phyloP scores from a whole-genome alignment of 2,329 filamentous ascomycete species.

The Thermomyces lanuginosus region DNA sequence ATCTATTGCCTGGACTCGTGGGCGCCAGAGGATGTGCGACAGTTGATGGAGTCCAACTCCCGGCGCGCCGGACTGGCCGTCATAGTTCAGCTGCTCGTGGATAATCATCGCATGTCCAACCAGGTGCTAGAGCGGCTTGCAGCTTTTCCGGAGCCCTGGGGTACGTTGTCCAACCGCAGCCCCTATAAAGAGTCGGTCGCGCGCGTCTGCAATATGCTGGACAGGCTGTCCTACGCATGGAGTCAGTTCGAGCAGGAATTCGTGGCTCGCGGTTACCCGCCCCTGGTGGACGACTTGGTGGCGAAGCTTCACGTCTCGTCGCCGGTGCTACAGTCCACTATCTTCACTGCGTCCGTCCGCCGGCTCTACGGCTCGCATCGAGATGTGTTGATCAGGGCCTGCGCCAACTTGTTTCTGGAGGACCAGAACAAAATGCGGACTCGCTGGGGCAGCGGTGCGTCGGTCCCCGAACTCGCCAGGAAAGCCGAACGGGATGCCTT shows the following conservation, averaged over 20 bases:
- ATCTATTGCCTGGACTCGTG: slow-evolving; percentile 43
- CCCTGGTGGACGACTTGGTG: slow-evolving; percentile 41
- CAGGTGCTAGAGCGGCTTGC: slow-evolving; percentile 31
- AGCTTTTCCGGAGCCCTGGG: slow-evolving; percentile 29
- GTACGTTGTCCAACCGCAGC: slow-evolving; percentile 14
- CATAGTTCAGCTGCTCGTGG: slow-evolving; percentile 30
- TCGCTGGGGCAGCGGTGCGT: too few relatives aligned
- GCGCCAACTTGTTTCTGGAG: slow-evolving; percentile 10
- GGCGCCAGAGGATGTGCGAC: slow-evolving; percentile 13
- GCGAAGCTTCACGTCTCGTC: slow-evolving; percentile 35
- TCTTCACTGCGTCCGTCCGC: slow-evolving; percentile 30
- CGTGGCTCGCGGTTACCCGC: slow-evolving; percentile 31
- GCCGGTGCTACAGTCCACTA: slow-evolving; percentile 35
- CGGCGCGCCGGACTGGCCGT: slow-evolving; percentile 22
- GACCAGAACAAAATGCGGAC: too few relatives aligned
- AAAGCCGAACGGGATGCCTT: too few relatives aligned
- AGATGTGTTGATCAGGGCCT: slow-evolving; percentile 6
- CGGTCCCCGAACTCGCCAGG: too few relatives aligned
- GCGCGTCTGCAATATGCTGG: slow-evolving; percentile 32
- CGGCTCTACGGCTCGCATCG: slow-evolving; percentile 9
- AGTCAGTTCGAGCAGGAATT: slow-evolving; percentile 17
- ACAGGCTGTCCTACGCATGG: slow-evolving; percentile 30
- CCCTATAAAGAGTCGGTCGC: slow-evolving; percentile 17
- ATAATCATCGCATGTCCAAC: slow-evolving; percentile 28
- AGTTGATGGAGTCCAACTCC: too few relatives aligned